Evolutionary conservation across 2,329 filamentous ascomycete species (phyloP), one percentile per base, ranked within the genome.

Genomic region (Hortaea sp.): DNA sequence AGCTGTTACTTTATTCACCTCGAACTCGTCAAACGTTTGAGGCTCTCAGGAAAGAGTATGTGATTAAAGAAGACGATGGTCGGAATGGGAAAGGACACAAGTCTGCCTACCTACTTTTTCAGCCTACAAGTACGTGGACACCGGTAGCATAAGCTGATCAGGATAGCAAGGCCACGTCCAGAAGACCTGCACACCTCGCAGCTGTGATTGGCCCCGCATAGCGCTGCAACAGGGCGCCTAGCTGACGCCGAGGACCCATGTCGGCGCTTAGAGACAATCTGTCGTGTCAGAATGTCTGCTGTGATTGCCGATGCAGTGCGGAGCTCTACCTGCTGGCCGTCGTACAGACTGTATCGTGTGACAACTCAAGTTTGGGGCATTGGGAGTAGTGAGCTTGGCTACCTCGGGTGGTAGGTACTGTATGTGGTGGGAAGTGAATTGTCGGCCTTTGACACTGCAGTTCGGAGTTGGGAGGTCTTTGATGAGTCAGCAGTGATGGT

Each of bases 151-250:
- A 6, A 29, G 34, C 12, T 27, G 20, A 41, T 45, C 28, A 28
- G 20, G 12, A 34, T 29, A 44, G 34, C 10, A 20, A 11, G 47
- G 43, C 40, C 32, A 30, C 43, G 44, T 46, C 35, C 12, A 43
- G 43, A 41, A 44, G 44, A 43, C 46, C 45, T 45, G 48, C 44
- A 42, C 41, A 39, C 32, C 38, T 46, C 4, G 4, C 5, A 20
- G 40, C 46, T 39, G 39, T 42, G 31, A 50, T 50, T 50, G 48
- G 48, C 41, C 47, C 47, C 43, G 46, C 46, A 20, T 20, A 20
- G 20, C 20, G 32, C 32, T 35, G 32, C 4, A 35, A n/a, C 32
- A 9, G n/a, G 32, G 32, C 32, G 32, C 32, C 9, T 35, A 35
- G 32, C 9, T 35, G 20, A 20, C 20, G 20, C 20, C 20, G 20